Base-by-base conservation (phyloP, 2,329 filamentous ascomycete genomes). In the Pseudogymnoascus sp. region DNA sequence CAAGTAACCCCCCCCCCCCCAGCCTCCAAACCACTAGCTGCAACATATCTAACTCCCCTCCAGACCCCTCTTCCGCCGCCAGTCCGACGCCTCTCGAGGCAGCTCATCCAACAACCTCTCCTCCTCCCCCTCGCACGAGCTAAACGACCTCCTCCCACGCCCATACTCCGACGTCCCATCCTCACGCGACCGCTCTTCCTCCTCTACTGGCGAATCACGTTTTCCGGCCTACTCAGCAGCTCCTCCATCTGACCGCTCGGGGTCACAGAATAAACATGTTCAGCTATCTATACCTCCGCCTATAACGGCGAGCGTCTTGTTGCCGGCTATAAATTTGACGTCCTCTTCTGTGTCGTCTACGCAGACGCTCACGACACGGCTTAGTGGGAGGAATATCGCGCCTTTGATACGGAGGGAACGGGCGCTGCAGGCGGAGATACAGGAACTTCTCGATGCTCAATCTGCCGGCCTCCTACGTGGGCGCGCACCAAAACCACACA, bases 401-500 rank as follows among this genome's bases (percentile, higher is more conserved):
- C 61, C 40, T 10, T 10, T 60, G 16, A 28, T 38, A 31, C 28
- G 80, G 59, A 77, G 77, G 66, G 81, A 84, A 59, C 75, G 75
- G 25, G 77, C 83, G 66, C 77, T 86, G 12, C 80, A 86, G 67
- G 75, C 79, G 62, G 81, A 85, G 67, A 75, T 86, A 10, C 84
- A 87, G 69, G 74, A 78, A 56, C 73, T 86, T 10, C 75, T 87
- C 2, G 83, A 86, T 72, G 81, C 82, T 1, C 84, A 87, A 69
- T 78, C 80, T 31, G 79, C 80, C 64, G 83, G 80, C 6, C 59
- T 74, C 4, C 35, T 73, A 12, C 64, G 23, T 2, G 65, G 77
- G 1, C 23, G 47, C 8, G 47, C 47, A 6, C 47, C 47, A 11
- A 53, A 53, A 31, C 8, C 47, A 0, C 14, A 16, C 31, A 53